Base-by-base conservation (phyloP, 2,329 filamentous ascomycete species). In the Diaporthe sp. region DNA sequence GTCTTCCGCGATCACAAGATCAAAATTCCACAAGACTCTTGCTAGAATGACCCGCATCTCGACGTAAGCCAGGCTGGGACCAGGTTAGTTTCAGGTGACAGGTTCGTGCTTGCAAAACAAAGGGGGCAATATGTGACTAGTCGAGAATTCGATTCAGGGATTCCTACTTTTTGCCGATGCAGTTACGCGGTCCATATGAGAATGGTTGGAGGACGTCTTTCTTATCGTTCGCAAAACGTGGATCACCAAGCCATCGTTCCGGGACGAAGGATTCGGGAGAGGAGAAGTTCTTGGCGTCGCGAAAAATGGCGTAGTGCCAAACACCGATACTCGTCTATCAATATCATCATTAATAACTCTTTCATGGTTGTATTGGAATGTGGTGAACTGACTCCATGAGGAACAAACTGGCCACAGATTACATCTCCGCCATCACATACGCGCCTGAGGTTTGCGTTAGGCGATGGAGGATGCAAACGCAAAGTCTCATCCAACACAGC, bases 41-140 rank as follows among this genome's bases (percentile, higher is more conserved):
- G 85, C 82, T 1, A 88, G 74, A 22, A 88, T 84, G 3, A 88
- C 76, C 1, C 87, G 84, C 84, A 89, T 85, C 77, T 89, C 87
- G 6, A 82, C 83, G 60, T 86, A 86, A 1, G 87, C 87, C 45
- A 87, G 82, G 73, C 58, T 45, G 25, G 25, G 2, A 45, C 2
- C 22, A 12, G 0, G 17, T 64, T 45, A 64, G 13, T 13, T 45
- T 30, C 28, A 30, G 28, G 5, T 45, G 5, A 0, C 4, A 3
- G 42, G 5, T 38, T 5, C 17, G 2, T 17, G 7, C 15, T 33
- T 33, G 7, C 28, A 19, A 15, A 3, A 55, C 7, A 58, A 0
- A 38, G 30, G 19, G 38, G 30, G 10, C 30, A 19, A 33, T 28
- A 4, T 8, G 22, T 55, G 15, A 9, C 1, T 9, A 12, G 7